Base-by-base conservation (phyloP, 2,329 filamentous ascomycete species). In the Neofusicoccum kwambonambiense region DNA sequence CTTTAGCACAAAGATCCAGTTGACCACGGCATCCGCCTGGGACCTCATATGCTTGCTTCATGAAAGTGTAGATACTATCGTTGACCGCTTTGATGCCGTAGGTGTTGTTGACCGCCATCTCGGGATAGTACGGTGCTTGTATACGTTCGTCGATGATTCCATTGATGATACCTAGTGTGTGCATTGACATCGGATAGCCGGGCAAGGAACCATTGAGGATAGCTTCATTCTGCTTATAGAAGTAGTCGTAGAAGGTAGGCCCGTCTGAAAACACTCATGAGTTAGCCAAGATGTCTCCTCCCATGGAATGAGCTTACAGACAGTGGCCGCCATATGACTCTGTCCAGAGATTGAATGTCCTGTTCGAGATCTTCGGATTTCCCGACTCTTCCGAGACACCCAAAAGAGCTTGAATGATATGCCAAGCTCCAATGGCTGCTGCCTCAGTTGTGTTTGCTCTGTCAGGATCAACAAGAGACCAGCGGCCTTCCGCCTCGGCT, bases 121-220 rank as follows among this genome's bases (percentile, higher is more conserved):
- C 73, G 3, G 81, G 79, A 67, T 82, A 83, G 35, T 77, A 78
- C 0, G 79, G 78, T 1, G 37, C 17, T n/a, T 64, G 81, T 8
- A 81, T 76, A 8, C 80, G 74, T 41, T 81, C 79, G 39, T 84
- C 82, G 66, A 86, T 79, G 57, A 86, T 82, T 5, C 83, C 84
- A 65, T 86, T 86, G 50, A 85, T 81, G 64, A 86, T 81, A 0
- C 83, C 82, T 3, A 86, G 70, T 0, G 83, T 83, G 64, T 85
- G 82, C 64, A 86, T 84, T 31, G 81, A 76, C 3, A 87, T 78
- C 47, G 80, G 73, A 2, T 83, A 79, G 15, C 84, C 84, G 1
- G 79, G 69, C 9, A 74, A 66, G 0, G 73, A 77, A 4, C 83
- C 83, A 50, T 82, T 82, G 35, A 74, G 69, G 67, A 87, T 86